A percentile compares a stretch with the other conserved stretches of the same genome.
phyloP scores from a whole-genome alignment of 2,329 filamentous ascomycete genomes.

The Didymella pomorum region DNA sequence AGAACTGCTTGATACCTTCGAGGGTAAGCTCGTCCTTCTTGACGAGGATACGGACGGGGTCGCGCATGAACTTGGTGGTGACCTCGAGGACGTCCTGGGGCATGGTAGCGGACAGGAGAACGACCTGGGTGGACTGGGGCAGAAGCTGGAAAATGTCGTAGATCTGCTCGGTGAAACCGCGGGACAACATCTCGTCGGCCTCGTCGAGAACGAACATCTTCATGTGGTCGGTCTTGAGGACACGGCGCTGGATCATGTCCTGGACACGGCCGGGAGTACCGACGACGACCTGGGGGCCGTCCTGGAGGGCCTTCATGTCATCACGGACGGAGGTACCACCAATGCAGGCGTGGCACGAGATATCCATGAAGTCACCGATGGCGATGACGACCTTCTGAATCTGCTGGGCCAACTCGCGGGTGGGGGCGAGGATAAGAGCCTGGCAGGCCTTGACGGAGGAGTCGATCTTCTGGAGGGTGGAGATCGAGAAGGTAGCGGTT shows the following conservation, averaged over 20 bases:
- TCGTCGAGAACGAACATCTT: conserved; percentile 99
- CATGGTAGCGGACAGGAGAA: conserved; percentile 97
- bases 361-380: conserved; percentile 99
- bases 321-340: conserved; percentile 98
- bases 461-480: conserved; percentile 98
- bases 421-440: conserved; percentile 96
- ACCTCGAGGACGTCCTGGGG: conserved; percentile 99
- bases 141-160: conserved; percentile 99
- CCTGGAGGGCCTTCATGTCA: conserved; percentile 96
- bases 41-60: conserved; percentile 97
- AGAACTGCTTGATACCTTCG: conserved; percentile 99
- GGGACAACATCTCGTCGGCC: conserved; percentile 99
- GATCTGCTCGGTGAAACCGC: conserved; percentile 99
- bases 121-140: conserved; percentile 96
- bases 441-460: conserved; percentile 93
- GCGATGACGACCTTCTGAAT: conserved; percentile 99
- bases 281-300: conserved; percentile 96
- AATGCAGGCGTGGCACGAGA: conserved; percentile 99
- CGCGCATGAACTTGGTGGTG: conserved; percentile 99
- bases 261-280: conserved; percentile 98
- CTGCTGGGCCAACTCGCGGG: conserved; percentile 97
- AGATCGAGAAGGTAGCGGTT: conserved; percentile 99
- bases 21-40: conserved; percentile 99
- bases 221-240: conserved; percentile 96
- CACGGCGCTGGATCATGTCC: conserved; percentile 98